Evolutionary conservation across 164 flowering plant species (phyloP), one percentile per base, ranked within the genome.

Genomic region (Stephania yunnanensis): DNA sequence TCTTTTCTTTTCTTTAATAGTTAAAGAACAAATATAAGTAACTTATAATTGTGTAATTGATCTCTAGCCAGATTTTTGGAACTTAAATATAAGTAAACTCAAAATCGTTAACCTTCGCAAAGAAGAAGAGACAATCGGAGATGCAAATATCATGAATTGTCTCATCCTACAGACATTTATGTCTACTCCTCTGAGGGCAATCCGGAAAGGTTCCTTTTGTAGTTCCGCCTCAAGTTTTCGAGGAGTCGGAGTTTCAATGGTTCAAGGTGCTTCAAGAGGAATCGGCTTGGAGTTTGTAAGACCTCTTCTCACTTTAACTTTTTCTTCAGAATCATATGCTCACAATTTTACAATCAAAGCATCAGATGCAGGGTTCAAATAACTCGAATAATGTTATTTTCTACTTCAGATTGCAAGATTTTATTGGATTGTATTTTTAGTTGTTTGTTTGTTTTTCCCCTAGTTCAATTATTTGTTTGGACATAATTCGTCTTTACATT

Each of bases 221-320:
- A 77, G 30, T 36, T 74, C 76, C 46, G 74, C 78, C 36, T 17
- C 70, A 46, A 72, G 70, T 13, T 46, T 52, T 70, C 67, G 75
- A 69, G 81, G 74, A n/a, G 83, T 77, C 50, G 84, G 82, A 29
- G 81, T 85, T 71, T 81, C 85, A 10, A 78, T 85, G 84, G 84
- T 85, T n/a, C 87, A 85, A 73, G 85, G 87, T 44, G 85, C 87
- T 77, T 83, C 87, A 11, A 74, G 87, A 63, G 87, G 87, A 72
- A 83, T 85, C 66, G 87, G 85, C 52, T 83, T 85, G 63, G 87
- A 85, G 83, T 86, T 86, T 71, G 86, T 84, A 52, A 72, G 87
- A 46, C n/a, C 46, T 48, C 42, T 73, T 20, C 22, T n/a, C 69
- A 19, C 2, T 22, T 69, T 36, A 71, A 63, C 12, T 36, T 69